Evolutionary conservation across 306 rosid species (phyloP).

Genomic region (Lablab purpureus): DNA sequence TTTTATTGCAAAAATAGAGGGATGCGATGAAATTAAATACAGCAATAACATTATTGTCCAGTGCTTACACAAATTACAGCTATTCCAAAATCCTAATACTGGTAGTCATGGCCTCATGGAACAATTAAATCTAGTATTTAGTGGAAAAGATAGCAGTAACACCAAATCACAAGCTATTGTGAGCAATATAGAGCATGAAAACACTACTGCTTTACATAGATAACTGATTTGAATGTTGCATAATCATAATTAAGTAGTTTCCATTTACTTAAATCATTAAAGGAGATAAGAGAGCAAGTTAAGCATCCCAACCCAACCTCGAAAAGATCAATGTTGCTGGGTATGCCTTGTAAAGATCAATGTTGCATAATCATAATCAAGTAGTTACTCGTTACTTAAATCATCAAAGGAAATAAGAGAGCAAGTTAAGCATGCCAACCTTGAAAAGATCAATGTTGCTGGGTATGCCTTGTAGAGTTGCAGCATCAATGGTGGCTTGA

Average conservation of each 20-base stretch:
- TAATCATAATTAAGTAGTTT: conserved; percentile 9
- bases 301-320: conserved; percentile 70
- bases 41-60: not conserved
- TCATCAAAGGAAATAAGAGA: conserved; percentile 37
- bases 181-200: not conserved
- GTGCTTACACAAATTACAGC: not conserved
- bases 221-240: conserved; percentile 18
- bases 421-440: conserved; percentile 58
- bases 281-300: conserved; percentile 40
- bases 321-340: conserved; percentile 96
- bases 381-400: conserved; percentile 28
- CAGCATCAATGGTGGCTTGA: conserved; percentile 97
- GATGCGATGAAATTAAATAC: conserved; percentile 1
- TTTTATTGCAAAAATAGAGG: not conserved
- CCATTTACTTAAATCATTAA: conserved; percentile 32
- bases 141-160: conserved; percentile 21
- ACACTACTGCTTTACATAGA: not conserved
- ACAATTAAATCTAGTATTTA: not conserved
- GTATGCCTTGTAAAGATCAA: conserved; percentile 90
- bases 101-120: not conserved
- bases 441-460: conserved; percentile 97
- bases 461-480: conserved; percentile 91
- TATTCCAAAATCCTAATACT: conserved; percentile 22
- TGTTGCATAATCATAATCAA: conserved; percentile 39
- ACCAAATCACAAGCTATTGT: conserved; percentile 1